A percentile compares a stretch with the other conserved stretches of the same genome.
These are phyloP conservation scores for Clonostachys chloroleuca DNA, from an alignment of 2,329 filamentous ascomycete species.

Conservation along the genomic window DNA sequence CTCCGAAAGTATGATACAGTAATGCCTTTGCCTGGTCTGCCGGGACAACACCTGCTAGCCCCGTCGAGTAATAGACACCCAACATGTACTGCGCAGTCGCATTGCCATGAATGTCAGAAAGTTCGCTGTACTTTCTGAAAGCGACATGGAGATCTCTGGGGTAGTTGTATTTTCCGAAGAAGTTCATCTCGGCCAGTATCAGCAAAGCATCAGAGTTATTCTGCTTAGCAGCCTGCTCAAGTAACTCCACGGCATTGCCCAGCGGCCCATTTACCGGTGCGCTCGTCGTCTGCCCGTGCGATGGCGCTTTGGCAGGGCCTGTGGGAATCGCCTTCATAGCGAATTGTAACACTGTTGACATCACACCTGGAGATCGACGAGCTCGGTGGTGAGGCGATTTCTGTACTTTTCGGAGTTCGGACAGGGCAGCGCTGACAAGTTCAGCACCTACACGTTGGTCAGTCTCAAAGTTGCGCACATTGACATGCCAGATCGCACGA, in stretches of 20 bases:
- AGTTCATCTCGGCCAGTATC: constrained; percentile 89
- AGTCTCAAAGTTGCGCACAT: no score
- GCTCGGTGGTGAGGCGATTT: constrained; percentile 35
- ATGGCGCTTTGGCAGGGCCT: constrained; percentile 40
- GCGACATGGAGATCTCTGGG: constrained; percentile 76
- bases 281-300: constrained; percentile 27
- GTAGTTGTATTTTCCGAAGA: constrained; percentile 90
- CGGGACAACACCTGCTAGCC: constrained; percentile 75
- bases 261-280: constrained; percentile 26
- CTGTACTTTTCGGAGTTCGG: constrained; percentile 44
- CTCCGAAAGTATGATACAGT: constrained; percentile 92
- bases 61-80: constrained; percentile 92
- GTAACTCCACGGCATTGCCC: constrained; percentile 43
- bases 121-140: constrained; percentile 74
- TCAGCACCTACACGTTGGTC: constrained; percentile 38
- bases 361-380: constrained; percentile 37
- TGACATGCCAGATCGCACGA: background rate
- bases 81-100: constrained; percentile 94
- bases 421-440: constrained; percentile 45
- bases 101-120: constrained; percentile 77
- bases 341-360: constrained; percentile 35
- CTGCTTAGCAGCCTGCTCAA: constrained; percentile 45
- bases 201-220: constrained; percentile 82
- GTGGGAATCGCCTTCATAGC: constrained; percentile 44
- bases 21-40: constrained; percentile 87